These are phyloP conservation scores for Allium sativum DNA, from an alignment of 106 monocot genomes.

Conservation along the genomic window DNA sequence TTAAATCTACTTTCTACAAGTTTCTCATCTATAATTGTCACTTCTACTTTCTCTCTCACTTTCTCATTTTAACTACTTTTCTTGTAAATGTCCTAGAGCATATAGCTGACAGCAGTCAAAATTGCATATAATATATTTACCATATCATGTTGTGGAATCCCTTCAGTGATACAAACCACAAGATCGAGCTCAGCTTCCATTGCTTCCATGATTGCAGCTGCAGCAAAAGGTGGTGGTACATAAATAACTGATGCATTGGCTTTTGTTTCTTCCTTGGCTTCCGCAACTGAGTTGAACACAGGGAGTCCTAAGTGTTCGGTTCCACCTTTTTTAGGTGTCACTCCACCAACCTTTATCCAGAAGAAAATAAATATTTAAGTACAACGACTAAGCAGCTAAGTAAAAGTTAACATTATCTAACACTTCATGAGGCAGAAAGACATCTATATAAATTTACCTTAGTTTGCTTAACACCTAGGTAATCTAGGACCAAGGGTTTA, in stretches of 20 bases:
- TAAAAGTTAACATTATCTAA: no score
- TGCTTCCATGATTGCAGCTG: constrained; percentile 84
- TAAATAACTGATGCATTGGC: constrained; percentile 93
- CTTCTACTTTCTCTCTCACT: no score
- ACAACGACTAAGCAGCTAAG: no score
- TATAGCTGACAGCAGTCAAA: no score
- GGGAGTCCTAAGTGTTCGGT: constrained; percentile 87
- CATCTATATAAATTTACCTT: no score
- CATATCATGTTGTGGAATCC: constrained; percentile 95
- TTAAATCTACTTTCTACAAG: no score
- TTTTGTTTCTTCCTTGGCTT: constrained; percentile 93
- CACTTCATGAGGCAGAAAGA: no score
- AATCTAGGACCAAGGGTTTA: no score
- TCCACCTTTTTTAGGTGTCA: constrained; percentile 94
- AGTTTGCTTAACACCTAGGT: no score
- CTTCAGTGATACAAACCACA: constrained; percentile 76
- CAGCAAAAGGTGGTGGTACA: constrained; percentile 91
- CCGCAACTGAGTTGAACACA: constrained; percentile 81
- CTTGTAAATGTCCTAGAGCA: no score
- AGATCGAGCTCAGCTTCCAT: constrained; percentile 91
- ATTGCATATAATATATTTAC: constrained; percentile 9
- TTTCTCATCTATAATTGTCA: no score
- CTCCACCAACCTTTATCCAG: neutral
- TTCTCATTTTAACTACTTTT: no score
- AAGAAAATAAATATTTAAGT: neutral